phyloP scores from a whole-genome alignment of 2,329 filamentous ascomycete species.

The Amauroascus verrucosus region DNA sequence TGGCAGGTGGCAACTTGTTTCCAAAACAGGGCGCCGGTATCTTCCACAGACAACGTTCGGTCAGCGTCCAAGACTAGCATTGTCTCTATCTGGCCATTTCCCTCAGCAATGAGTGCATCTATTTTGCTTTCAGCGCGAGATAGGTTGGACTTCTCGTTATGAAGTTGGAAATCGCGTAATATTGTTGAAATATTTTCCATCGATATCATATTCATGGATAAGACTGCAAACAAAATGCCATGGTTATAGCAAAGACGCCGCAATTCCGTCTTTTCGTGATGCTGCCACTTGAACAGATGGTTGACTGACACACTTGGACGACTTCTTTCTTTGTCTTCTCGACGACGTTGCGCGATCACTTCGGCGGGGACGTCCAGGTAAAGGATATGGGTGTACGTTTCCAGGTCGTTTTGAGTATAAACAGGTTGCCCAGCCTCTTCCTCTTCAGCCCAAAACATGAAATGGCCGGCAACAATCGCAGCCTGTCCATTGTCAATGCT shows the following conservation, averaged over 20 bases:
- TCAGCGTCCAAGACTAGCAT: constrained; percentile 51
- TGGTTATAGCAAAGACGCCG: constrained; percentile 37
- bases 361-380: constrained; percentile 41
- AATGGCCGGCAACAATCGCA: constrained; percentile 47
- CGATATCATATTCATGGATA: constrained; percentile 14
- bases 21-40: constrained; percentile 47
- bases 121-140: constrained; percentile 23
- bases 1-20: constrained; percentile 16
- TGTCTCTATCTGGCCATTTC: constrained; percentile 27
- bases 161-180: constrained; percentile 32
- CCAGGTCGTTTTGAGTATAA: constrained; percentile 39
- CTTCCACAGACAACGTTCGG: constrained; percentile 43
- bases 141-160: constrained; percentile 35
- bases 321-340: constrained; percentile 29
- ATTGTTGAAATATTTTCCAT: constrained; percentile 20
- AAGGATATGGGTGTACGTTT: constrained; percentile 48
- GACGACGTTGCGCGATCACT: constrained; percentile 31
- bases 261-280: constrained; percentile 37
- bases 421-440: constrained; percentile 23
- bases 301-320: constrained; percentile 28
- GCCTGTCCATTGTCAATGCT: constrained; percentile 27
- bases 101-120: constrained; percentile 25
- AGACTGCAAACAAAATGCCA: constrained; percentile 39
- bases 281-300: constrained; percentile 42
- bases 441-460: constrained; percentile 43